A percentile compares a stretch with the other conserved stretches of the same genome.
Evolutionary conservation across 257 asterid species (phyloP).

Genomic region (Striga asiatica): DNA sequence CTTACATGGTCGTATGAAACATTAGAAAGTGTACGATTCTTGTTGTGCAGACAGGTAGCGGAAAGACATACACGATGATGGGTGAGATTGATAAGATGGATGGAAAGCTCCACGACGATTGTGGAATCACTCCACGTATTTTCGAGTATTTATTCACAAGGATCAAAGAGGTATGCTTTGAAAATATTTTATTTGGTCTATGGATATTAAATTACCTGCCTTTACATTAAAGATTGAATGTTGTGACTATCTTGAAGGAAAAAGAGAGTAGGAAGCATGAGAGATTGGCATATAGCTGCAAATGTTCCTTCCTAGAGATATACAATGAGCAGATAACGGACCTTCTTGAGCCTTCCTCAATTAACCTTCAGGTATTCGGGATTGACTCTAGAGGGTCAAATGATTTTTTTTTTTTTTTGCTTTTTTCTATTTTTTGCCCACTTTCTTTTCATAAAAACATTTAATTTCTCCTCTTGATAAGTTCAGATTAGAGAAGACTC

Average conservation of each 20-base stretch:
- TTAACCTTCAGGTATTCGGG: slow-evolving; percentile 56
- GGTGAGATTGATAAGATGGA: slow-evolving; percentile 56
- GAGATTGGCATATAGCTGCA: slow-evolving; percentile 68
- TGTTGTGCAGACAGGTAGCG: slow-evolving; percentile 77
- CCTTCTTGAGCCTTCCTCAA: slow-evolving; percentile 83
- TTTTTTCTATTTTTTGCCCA: background rate
- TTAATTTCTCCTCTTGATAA: background rate
- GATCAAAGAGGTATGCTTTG: slow-evolving; percentile 49
- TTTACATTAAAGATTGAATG: slow-evolving; percentile 7
- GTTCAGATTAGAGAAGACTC: slow-evolving; percentile 74
- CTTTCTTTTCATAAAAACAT: background rate
- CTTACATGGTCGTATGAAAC: background rate
- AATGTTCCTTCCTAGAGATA: slow-evolving; percentile 82
- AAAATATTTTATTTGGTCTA: background rate
- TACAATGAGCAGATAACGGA: slow-evolving; percentile 88
- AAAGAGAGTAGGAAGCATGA: slow-evolving; percentile 57
- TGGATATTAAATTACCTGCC: background rate
- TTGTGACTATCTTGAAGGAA: slow-evolving; percentile 37
- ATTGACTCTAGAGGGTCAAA: no score
- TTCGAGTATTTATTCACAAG: slow-evolving; percentile 62
- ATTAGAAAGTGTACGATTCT: background rate
- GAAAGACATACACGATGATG: slow-evolving; percentile 88
- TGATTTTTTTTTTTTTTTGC: no score
- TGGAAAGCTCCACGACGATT: slow-evolving; percentile 46
- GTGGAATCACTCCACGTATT: slow-evolving; percentile 80